Evolutionary conservation across 768 basidiomycete genomes (phyloP).

Genomic region (Boletales sp.): DNA sequence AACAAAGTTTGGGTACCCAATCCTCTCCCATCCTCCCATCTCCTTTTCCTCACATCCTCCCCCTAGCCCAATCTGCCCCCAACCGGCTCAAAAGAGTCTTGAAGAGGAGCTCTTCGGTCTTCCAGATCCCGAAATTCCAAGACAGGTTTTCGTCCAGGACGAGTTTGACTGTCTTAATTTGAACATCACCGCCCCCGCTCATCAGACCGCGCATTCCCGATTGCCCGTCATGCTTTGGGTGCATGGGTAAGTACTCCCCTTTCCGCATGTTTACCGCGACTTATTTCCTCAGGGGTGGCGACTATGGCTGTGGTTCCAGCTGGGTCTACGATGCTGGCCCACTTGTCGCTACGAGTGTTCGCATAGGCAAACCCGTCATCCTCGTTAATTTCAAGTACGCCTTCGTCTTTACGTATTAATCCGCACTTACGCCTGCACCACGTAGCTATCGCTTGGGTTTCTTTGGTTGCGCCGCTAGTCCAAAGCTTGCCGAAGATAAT

Average conservation of each 20-base stretch:
- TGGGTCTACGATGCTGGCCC: conserved; percentile 77
- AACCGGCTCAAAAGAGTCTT: conserved; percentile 43
- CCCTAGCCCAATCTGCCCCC: conserved; percentile 72
- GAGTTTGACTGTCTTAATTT: conserved; percentile 81
- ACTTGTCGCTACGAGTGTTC: conserved; percentile 65
- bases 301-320: conserved; percentile 68
- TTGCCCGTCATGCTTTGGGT: conserved; percentile 83
- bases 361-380: conserved; percentile 60
- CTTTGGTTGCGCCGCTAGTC: conserved; percentile 71
- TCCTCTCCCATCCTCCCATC: conserved; percentile 6
- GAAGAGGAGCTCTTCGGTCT: conserved; percentile 66
- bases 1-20: conserved; percentile 58
- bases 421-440: conserved; percentile 8
- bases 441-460: conserved; percentile 72
- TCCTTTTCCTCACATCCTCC: conserved; percentile 2
- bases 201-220: conserved; percentile 46
- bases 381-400: conserved; percentile 75
- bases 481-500: conserved; percentile 66
- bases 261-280: conserved; percentile 9
- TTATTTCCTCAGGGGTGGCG: conserved; percentile 53
- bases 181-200: conserved; percentile 73
- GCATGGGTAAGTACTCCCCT: conserved; percentile 59
- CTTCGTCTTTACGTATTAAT: conserved; percentile 15
- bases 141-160: conserved; percentile 55
- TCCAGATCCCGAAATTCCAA: conserved; percentile 47